phyloP scores from a whole-genome alignment of 2,329 filamentous ascomycete species.

The Coniochaeta ligniaria region DNA sequence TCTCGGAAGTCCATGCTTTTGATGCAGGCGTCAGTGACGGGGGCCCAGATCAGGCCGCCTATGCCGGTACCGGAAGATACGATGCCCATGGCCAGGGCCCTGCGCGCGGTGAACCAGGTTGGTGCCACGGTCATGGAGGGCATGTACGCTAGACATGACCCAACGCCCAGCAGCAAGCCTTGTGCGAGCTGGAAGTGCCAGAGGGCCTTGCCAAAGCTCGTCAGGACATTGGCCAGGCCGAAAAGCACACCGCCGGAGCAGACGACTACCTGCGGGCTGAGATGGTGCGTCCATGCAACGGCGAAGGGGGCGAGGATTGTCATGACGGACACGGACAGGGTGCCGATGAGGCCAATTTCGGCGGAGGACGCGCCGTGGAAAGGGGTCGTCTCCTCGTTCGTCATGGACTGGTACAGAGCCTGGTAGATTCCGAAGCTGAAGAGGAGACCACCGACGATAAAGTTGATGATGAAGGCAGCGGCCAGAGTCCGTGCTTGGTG shows the following conservation, averaged over 20 bases:
- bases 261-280: constrained; percentile 20
- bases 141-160: constrained; percentile 28
- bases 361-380: constrained; percentile 26
- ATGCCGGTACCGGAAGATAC: constrained; percentile 27
- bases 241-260: constrained; percentile 23
- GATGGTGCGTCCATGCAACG: constrained; percentile 24
- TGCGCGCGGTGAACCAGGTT: constrained; percentile 26
- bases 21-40: constrained; percentile 11
- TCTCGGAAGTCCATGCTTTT: constrained; percentile 25
- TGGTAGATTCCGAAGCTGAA: constrained; percentile 32
- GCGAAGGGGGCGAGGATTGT: constrained; percentile 15
- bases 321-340: constrained; percentile 26
- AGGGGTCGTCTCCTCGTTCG: constrained; percentile 17
- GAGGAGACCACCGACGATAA: constrained; percentile 25
- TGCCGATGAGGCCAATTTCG: constrained; percentile 30
- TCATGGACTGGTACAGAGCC: constrained; percentile 26
- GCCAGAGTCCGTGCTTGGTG: too few species aligned
- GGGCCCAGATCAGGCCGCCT: constrained; percentile 25
- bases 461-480: background rate
- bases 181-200: constrained; percentile 20
- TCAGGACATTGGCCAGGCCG: constrained; percentile 20
- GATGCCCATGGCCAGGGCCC: constrained; percentile 29
- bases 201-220: constrained; percentile 21
- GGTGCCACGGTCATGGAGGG: constrained; percentile 29
- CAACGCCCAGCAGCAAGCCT: constrained; percentile 28